Conservation (phyloP, 2,329 filamentous ascomycete genomes). For the Colletotrichum sidae region DNA sequence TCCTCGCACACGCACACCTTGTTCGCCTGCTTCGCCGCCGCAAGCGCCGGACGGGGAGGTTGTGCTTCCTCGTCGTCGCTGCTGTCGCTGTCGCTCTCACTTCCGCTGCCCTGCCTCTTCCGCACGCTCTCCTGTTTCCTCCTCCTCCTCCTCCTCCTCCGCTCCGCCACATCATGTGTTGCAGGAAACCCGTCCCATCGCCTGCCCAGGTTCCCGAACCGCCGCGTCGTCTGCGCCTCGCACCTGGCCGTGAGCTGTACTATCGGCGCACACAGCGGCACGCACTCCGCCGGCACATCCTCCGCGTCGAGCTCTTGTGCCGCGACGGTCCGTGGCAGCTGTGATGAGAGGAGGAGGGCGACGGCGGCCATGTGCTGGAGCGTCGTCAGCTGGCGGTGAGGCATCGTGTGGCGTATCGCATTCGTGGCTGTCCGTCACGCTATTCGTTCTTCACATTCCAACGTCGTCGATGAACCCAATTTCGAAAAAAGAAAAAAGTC, state of each 20-base stretch:
- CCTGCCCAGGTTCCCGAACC: constrained; percentile 8
- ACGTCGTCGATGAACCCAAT: neutral
- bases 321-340: neutral
- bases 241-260: constrained; percentile 27
- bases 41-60: neutral
- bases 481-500: too few relatives aligned
- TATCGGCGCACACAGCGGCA: constrained; percentile 13
- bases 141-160: neutral
- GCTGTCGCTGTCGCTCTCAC: neutral
- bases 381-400: constrained; percentile 3
- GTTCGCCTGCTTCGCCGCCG: neutral
- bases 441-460: neutral
- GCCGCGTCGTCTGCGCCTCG: constrained; percentile 16
- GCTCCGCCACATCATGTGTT: too few relatives aligned
- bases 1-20: constrained; percentile 27
- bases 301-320: constrained; percentile 29
- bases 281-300: constrained; percentile 32
- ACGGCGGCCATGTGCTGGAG: constrained; percentile 5
- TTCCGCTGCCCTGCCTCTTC: constrained; percentile 7
- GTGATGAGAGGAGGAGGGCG: constrained; percentile 5
- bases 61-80: neutral
- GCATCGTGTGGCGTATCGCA: constrained; percentile 1
- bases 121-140: neutral
- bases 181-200: neutral
- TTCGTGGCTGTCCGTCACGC: neutral